Percentiles rank a stretch among this genome's conserved stretches.
These are phyloP conservation scores for Jaenimonas drosophilae DNA, from an alignment of 208 protist species.

Conservation along the genomic window DNA sequence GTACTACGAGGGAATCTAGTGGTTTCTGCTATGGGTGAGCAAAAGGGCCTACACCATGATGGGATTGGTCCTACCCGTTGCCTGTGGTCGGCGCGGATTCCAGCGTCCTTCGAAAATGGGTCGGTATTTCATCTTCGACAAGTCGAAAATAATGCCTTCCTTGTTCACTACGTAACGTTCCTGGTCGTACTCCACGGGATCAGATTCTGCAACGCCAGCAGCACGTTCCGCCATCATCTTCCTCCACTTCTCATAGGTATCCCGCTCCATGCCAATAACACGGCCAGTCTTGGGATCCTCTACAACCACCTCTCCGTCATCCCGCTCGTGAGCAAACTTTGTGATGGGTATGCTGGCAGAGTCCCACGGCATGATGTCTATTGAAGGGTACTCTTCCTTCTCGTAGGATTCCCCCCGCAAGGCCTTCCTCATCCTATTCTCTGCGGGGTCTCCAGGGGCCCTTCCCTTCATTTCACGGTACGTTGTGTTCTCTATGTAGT, in stretches of 20 bases:
- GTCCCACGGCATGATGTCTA: constrained; percentile 72
- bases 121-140: constrained; percentile 83
- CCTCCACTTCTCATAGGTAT: constrained; percentile 77
- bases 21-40: too few relatives aligned
- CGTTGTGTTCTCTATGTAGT: constrained; percentile 86
- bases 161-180: constrained; percentile 85
- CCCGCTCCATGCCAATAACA: constrained; percentile 79
- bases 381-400: constrained; percentile 39
- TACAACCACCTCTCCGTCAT: constrained; percentile 79
- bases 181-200: constrained; percentile 85
- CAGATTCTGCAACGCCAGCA: constrained; percentile 47
- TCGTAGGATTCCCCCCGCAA: constrained; percentile 10
- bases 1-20: too few relatives aligned
- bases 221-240: constrained; percentile 78
- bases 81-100: constrained; percentile 72
- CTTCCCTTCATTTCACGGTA: constrained; percentile 67
- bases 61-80: constrained; percentile 76
- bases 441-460: constrained; percentile 38
- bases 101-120: constrained; percentile 80
- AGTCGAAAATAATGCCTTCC: constrained; percentile 77
- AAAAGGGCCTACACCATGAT: constrained; percentile 83
- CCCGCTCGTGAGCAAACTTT: constrained; percentile 77
- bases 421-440: constrained; percentile 31
- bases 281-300: constrained; percentile 83
- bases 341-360: constrained; percentile 78